phyloP scores from a whole-genome alignment of 2,329 filamentous ascomycete genomes.

The Fonsecaea monophora region DNA sequence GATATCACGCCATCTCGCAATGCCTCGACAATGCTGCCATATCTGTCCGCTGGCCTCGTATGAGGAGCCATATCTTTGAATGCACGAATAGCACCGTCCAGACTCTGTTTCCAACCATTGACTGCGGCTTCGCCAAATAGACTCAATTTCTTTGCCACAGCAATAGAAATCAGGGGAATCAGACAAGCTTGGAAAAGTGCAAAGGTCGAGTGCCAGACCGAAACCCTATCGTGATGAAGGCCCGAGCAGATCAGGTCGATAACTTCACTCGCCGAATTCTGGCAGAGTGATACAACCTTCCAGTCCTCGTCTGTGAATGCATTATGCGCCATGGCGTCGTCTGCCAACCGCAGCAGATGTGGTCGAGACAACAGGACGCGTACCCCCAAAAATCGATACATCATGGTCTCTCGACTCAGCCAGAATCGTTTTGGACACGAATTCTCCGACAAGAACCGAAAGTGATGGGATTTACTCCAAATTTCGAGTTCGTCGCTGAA shows the following conservation, averaged over 20 bases:
- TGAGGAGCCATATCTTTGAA: conserved; percentile 19
- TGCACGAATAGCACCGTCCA: conserved; percentile 11
- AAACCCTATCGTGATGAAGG: conserved; percentile 11
- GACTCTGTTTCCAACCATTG: neutral
- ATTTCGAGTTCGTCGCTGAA: conserved; percentile 10
- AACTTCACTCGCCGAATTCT: conserved; percentile 2
- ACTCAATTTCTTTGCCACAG: conserved; percentile 7
- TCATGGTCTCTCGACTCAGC: conserved; percentile 8
- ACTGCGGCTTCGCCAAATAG: conserved; percentile 4
- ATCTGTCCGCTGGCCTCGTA: conserved; percentile 17
- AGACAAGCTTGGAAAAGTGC: conserved; percentile 19
- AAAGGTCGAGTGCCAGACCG: conserved; percentile 18
- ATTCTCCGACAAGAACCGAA: neutral
- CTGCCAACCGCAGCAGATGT: conserved; percentile 19
- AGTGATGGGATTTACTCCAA: conserved; percentile 10
- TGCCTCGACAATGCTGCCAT: conserved; percentile 14
- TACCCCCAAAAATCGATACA: conserved; percentile 4
- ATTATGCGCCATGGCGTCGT: neutral
- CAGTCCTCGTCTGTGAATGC: conserved; percentile 19
- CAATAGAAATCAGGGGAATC: conserved; percentile 16
- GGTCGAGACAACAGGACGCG: conserved; percentile 18
- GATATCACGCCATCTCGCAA: conserved; percentile 8
- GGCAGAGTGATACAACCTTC: conserved; percentile 16
- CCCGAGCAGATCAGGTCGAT: conserved; percentile 6
- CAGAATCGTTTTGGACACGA: conserved; percentile 10